A percentile compares a stretch with the other conserved stretches of the same genome.
Evolutionary conservation across 495 filamentous ascomycete species (phyloP).

Genomic region (Lophiotrema nucula): DNA sequence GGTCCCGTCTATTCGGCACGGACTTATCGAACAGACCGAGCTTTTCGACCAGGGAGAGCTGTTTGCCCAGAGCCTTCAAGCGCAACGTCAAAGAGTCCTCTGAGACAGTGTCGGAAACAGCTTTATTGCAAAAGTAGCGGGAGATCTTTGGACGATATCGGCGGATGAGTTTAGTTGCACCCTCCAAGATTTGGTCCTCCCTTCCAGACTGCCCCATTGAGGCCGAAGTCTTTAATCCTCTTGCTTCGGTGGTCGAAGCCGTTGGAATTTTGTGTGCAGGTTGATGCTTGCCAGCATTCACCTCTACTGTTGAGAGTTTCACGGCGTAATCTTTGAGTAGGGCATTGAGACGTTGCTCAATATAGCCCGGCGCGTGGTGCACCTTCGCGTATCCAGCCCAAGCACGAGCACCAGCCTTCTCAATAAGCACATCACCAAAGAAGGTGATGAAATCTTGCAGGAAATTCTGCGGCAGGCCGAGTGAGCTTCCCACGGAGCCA

Average conservation of each 20-base stretch:
- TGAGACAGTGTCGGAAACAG: constrained; percentile 3
- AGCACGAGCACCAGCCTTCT: constrained; percentile 9
- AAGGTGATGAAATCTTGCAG: constrained; percentile 21
- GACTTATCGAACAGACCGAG: constrained; percentile 1
- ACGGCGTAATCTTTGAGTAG: constrained; percentile 13
- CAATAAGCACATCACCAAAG: constrained; percentile 17
- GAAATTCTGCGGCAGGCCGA: constrained; percentile 17
- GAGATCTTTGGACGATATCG: constrained; percentile 17
- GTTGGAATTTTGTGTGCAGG: too few relatives aligned
- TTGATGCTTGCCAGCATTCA: not conserved
- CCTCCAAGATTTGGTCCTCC: too few relatives aligned
- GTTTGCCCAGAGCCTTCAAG: constrained; percentile 4
- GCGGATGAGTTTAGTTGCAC: constrained; percentile 17
- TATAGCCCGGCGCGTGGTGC: not conserved
- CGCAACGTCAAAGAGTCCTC: not conserved
- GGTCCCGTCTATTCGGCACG: not conserved
- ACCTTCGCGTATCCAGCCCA: constrained; percentile 12
- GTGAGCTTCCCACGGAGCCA: constrained; percentile 15
- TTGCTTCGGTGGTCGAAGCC: too few relatives aligned
- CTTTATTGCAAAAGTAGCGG: constrained; percentile 14
- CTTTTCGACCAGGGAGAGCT: constrained; percentile 10
- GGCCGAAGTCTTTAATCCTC: too few relatives aligned
- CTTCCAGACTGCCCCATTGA: too few relatives aligned
- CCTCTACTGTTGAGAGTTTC: not conserved
- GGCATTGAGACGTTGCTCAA: constrained; percentile 3